A percentile compares a stretch with the other conserved stretches of the same genome.
phyloP scores from a whole-genome alignment of 257 asterid genomes.

The Penstemon eatonii region DNA sequence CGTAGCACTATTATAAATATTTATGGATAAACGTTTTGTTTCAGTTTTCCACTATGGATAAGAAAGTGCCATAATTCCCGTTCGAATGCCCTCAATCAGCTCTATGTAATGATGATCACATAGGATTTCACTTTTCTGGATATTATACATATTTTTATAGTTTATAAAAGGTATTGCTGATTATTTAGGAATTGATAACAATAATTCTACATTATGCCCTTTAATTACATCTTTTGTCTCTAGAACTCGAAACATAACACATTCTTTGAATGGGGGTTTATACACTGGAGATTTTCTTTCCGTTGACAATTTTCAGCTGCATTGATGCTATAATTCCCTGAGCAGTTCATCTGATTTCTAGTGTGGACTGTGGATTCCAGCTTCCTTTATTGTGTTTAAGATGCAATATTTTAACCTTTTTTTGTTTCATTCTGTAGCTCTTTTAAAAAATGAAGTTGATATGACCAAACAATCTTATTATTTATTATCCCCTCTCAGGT shows the following conservation, averaged over 20 bases:
- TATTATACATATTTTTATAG: background rate
- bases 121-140: background rate
- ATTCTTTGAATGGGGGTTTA: background rate
- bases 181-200: too few species aligned
- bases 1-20: too few species aligned
- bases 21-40: too few species aligned
- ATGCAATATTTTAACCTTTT: too few species aligned
- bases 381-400: too few species aligned
- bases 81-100: background rate
- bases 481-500: slow-evolving; percentile 32
- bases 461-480: too few species aligned
- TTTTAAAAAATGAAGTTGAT: too few species aligned
- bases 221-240: slow-evolving; percentile 8
- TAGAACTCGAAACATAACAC: background rate
- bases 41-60: too few species aligned
- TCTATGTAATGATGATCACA: background rate
- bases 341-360: slow-evolving; percentile 3
- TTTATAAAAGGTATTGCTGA: background rate
- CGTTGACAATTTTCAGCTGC: background rate
- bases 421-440: too few species aligned
- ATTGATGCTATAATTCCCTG: background rate
- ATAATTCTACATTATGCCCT: background rate
- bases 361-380: background rate
- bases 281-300: background rate
- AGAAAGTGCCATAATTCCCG: too few species aligned